Conservation (phyloP, 2,329 filamentous ascomycete genomes). For the Aspergillus luchuensis region DNA sequence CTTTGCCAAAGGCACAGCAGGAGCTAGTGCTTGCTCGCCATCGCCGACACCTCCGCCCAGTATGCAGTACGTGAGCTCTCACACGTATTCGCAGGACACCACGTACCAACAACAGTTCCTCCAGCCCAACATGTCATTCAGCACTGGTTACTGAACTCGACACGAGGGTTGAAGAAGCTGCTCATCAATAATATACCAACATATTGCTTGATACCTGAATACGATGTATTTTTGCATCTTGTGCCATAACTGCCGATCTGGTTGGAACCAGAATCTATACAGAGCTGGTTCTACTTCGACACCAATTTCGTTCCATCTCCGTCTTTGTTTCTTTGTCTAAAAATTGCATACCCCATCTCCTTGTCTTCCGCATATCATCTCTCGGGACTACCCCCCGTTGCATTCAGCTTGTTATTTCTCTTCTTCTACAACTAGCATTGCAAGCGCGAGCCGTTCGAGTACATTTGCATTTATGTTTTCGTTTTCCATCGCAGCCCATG, state of each 20-base stretch:
- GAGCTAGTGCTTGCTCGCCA: slow-evolving; percentile 36
- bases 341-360: slow-evolving; percentile 41
- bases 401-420: slow-evolving; percentile 37
- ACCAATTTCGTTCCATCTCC: slow-evolving; percentile 8
- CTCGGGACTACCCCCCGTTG: slow-evolving; percentile 35
- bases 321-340: slow-evolving; percentile 27
- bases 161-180: slow-evolving; percentile 2
- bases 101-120: slow-evolving; percentile 40
- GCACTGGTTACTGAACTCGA: slow-evolving; percentile 33
- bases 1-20: slow-evolving; percentile 31
- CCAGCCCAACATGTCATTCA: slow-evolving; percentile 38
- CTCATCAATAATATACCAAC: slow-evolving; percentile 13
- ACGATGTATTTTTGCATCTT: slow-evolving; percentile 10
- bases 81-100: slow-evolving; percentile 40
- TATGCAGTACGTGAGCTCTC: slow-evolving; percentile 39
- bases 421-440: slow-evolving; percentile 48
- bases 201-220: slow-evolving; percentile 13
- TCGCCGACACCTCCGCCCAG: slow-evolving; percentile 41
- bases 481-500: slow-evolving; percentile 15
- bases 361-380: slow-evolving; percentile 33
- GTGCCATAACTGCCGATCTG: slow-evolving; percentile 21
- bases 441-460: slow-evolving; percentile 48
- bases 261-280: slow-evolving; percentile 7
- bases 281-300: slow-evolving; percentile 10
- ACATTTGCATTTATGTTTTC: slow-evolving; percentile 28